phyloP scores from a whole-genome alignment of 164 flowering plant species.

The Piper betle region DNA sequence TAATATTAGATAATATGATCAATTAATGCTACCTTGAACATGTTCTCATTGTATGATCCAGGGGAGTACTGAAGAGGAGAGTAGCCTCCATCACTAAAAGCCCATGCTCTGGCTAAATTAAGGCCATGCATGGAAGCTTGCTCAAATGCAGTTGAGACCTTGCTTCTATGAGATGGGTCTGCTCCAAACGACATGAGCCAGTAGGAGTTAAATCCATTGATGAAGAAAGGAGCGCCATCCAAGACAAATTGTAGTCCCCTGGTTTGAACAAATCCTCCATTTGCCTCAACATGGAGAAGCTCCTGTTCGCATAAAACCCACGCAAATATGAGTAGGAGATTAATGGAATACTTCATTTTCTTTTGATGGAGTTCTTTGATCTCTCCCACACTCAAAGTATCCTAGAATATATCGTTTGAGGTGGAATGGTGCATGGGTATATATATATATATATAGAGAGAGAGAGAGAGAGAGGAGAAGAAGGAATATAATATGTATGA shows the following conservation, averaged over 20 bases:
- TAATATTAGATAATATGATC: neutral
- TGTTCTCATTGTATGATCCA: slow-evolving; percentile 62
- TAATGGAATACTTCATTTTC: slow-evolving; percentile 4
- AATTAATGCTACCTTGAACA: slow-evolving; percentile 43
- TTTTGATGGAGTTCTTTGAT: neutral
- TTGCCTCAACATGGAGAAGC: slow-evolving; percentile 20
- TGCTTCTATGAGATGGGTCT: slow-evolving; percentile 43
- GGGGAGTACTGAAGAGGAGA: slow-evolving; percentile 57
- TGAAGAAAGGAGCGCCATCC: slow-evolving; percentile 54
- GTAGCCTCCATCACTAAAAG: slow-evolving; percentile 23
- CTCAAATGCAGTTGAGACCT: slow-evolving; percentile 45
- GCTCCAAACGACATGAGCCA: slow-evolving; percentile 20
- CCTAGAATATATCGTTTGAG: neutral
- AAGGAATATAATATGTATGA: no score
- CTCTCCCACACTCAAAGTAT: neutral
- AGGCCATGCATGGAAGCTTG: slow-evolving; percentile 51
- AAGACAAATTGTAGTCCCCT: slow-evolving; percentile 40
- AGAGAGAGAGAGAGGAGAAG: neutral
- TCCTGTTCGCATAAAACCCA: neutral
- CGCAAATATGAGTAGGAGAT: neutral
- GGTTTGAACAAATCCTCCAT: slow-evolving; percentile 36
- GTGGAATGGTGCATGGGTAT: neutral
- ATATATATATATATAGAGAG: no score
- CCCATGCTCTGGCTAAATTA: slow-evolving; percentile 68
- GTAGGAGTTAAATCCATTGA: slow-evolving; percentile 63